Conservation (phyloP, 345 rosid species). For the Corymbia maculata region DNA sequence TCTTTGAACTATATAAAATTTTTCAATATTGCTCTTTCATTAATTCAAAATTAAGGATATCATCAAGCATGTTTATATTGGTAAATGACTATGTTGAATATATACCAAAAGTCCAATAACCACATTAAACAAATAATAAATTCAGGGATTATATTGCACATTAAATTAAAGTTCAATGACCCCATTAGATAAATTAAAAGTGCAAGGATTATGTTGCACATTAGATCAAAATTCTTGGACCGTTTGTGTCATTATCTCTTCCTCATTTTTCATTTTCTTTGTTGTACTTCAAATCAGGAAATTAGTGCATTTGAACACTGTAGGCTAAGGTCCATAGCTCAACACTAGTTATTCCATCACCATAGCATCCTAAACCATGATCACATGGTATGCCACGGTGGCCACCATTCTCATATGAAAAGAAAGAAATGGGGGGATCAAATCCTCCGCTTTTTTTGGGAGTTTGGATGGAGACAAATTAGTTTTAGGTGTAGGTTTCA, state of each 20-base stretch:
- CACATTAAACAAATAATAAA: fast-evolving
- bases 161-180: not conserved
- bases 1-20: no score
- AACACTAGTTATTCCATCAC: not conserved
- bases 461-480: no score
- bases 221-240: not conserved
- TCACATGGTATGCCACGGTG: not conserved
- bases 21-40: no score
- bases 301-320: not conserved
- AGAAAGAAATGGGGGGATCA: no score
- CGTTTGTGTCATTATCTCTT: not conserved
- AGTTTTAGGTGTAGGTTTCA: no score
- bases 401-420: no score
- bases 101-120: fast-evolving
- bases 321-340: not conserved
- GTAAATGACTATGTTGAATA: not conserved
- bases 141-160: fast-evolving
- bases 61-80: no score
- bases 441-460: no score
- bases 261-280: fast-evolving
- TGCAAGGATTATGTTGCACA: fast-evolving
- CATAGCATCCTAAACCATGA: not conserved
- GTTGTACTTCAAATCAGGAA: not conserved
- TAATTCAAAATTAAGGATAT: fast-evolving
- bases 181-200: fast-evolving